Evolutionary conservation across 805 yeast genomes (phyloP).

Genomic region (Middelhovenomyces tepae): DNA sequence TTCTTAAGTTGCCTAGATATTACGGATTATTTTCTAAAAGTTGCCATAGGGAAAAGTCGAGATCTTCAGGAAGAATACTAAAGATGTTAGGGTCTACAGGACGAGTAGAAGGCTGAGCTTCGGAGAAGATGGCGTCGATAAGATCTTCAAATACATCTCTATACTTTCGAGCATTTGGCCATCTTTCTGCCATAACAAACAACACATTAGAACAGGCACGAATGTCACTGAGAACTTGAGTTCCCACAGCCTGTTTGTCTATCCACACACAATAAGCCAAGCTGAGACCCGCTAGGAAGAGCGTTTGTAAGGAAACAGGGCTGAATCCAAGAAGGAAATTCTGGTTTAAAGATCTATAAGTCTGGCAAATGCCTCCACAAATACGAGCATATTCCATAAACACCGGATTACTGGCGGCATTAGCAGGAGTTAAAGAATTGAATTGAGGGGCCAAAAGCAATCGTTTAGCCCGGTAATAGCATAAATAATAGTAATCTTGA

Average conservation of each 20-base stretch:
- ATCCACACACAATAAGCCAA: conserved; percentile 10
- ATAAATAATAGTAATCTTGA: conserved; percentile 6
- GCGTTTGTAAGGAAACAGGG: conserved; percentile 8
- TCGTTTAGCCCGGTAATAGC: conserved; percentile 11
- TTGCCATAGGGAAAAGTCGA: too few relatives aligned
- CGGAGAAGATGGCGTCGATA: conserved; percentile 4
- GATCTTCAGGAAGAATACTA: conserved; percentile 5
- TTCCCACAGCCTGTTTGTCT: conserved; percentile 6
- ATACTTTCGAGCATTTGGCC: conserved; percentile 8
- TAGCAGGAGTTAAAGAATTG: conserved; percentile 4
- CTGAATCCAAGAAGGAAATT: conserved; percentile 3
- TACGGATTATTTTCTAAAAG: too few relatives aligned
- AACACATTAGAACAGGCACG: conserved; percentile 7
- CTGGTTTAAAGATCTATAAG: conserved; percentile 7
- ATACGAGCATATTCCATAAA: conserved; percentile 8
- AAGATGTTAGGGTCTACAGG: conserved; percentile 2
- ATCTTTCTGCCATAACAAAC: conserved; percentile 8
- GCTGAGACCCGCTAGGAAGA: conserved; percentile 10
- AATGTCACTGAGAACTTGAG: conserved; percentile 5
- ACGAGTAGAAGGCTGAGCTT: background rate
- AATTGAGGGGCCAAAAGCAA: conserved; percentile 9
- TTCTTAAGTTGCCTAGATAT: too few relatives aligned
- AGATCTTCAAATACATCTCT: conserved; percentile 7
- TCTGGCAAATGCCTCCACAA: conserved; percentile 8
- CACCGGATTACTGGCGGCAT: conserved; percentile 3